phyloP scores from a whole-genome alignment of 768 basidiomycete genomes.

The Termitomyces heimii region DNA sequence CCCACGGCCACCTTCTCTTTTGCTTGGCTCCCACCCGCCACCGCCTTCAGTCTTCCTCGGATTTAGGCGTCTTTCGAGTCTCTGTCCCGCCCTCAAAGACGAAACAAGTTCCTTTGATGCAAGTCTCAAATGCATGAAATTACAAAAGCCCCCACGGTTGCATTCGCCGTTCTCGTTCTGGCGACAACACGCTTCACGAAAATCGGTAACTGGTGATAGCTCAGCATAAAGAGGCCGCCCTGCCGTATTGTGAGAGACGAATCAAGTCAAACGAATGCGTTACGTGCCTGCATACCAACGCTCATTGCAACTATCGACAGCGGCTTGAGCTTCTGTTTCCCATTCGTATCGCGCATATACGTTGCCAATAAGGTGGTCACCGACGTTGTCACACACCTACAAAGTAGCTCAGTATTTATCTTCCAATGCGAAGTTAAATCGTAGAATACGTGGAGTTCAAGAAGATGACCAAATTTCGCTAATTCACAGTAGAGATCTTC shows the following conservation, averaged over 20 bases:
- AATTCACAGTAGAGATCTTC: slow-evolving; percentile 95
- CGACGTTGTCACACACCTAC: slow-evolving; percentile 96
- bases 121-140: slow-evolving; percentile 95
- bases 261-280: not conserved
- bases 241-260: slow-evolving; percentile 21
- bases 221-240: slow-evolving; percentile 96
- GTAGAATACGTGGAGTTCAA: slow-evolving; percentile 86
- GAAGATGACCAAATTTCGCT: slow-evolving; percentile 89
- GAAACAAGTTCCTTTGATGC: slow-evolving; percentile 82
- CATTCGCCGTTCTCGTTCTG: slow-evolving; percentile 99
- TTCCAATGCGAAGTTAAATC: not conserved
- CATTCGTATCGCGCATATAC: slow-evolving; percentile 98
- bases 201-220: slow-evolving; percentile 96
- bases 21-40: slow-evolving; percentile 82
- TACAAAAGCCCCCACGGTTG: slow-evolving; percentile 97
- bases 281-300: slow-evolving; percentile 94
- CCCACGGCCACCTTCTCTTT: slow-evolving; percentile 56
- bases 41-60: slow-evolving; percentile 57
- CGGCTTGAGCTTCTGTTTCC: slow-evolving; percentile 95
- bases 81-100: slow-evolving; percentile 75
- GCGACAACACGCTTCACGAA: slow-evolving; percentile 96
- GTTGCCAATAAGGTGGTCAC: slow-evolving; percentile 97
- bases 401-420: slow-evolving; percentile 1
- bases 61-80: slow-evolving; percentile 73
- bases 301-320: slow-evolving; percentile 90